Evolutionary conservation across 1,284 basidiomycete species (phyloP), one percentile per base, ranked within the genome.

Genomic region (Puccinia triticina): DNA sequence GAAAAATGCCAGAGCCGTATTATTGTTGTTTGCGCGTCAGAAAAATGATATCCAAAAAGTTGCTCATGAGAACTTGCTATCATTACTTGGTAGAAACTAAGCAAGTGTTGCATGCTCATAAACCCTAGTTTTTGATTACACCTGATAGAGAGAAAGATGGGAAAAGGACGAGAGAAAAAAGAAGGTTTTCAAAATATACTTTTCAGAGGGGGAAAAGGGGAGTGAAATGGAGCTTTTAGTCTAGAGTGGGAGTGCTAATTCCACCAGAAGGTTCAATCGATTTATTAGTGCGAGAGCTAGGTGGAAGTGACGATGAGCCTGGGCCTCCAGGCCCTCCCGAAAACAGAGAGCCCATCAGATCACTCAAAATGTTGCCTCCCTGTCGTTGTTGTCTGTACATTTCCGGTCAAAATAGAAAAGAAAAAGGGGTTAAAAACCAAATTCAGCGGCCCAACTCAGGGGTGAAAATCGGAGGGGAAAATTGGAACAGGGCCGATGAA

Each of bases 341-440:
- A 71, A 79, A 79, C 21, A 79, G 37, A 34, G 77, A 79, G 0
- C 77, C 77, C 77, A 79, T 79, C n/a, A 79, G 53, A 37, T 79
- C 77, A 71, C 55, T 71, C 32, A 79, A 43, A 23, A 79, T 79
- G 48, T 79, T 79, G 4, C 40, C 55, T 53, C 64, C 61, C 40
- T 43, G 66, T 69, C 77, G 64, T 40, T 69, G 64, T 57, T 61
- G 77, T 37, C 77, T 79, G 32, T 26, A 32, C 4, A 26, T 57
- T 75, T 4, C 37, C 2, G n/a, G 43, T 12, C 23, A 40, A 71
- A 71, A 40, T 72, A 48, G 48, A 53, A 57, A 50, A 21, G 26
- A 32, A 14, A 26, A 10, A 43, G 2, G 23, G 67, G 40, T 34
- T 18, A 26, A 16, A n/a, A n/a, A n/a, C n/a, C n/a, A n/a, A n/a